Evolutionary conservation across 192 early-diverging fungal species (phyloP), one percentile per base, ranked within the genome.

Genomic region (Linnemannia elongata): DNA sequence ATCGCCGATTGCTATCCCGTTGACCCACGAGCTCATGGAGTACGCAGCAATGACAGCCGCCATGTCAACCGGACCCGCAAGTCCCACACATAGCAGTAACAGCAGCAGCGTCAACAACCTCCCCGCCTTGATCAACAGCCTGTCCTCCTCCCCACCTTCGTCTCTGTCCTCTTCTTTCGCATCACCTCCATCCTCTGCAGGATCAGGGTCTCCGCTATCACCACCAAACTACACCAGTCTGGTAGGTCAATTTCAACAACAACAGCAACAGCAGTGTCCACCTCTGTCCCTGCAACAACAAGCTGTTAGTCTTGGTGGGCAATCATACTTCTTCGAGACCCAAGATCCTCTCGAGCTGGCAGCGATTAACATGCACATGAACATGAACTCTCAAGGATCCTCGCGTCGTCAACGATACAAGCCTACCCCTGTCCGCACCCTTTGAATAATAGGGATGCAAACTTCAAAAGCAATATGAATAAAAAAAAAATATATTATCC

Each of bases 1-100:
- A 33, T 72, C 81, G 17, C 42, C 55, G n/a, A 33, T 33, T 0
- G 54, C 85, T 2, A 74, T 63, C 7, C 85, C 85, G 15, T 54
- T 74, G 76, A 80, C 85, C 35, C 66, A 78, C 76, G 85, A 87
- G 72, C 39, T 87, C 7, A 87, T 87, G 85, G 76, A 87, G 36
- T 87, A 87, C 17, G 76, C 80, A 39, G 79, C 79, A 5, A 87
- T 87, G 79, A 35, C 73, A 22, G 80, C 72, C 7, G 69, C 22
- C 24, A 39, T 45, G 42, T 63, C 60, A 12, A 66, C n/a, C 27
- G 60, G 60, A 33, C 60, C 30, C 8, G 13, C 60, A 66, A 66
- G 60, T 10, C 60, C 60, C 2, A 33, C 45, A 5, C 13, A 38
- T 13, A 45, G 74, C 33, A 72, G 77, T n/a, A 63, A 30, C 4